Evolutionary conservation across 345 rosid species (phyloP).

Genomic region (Populus deltoides): DNA sequence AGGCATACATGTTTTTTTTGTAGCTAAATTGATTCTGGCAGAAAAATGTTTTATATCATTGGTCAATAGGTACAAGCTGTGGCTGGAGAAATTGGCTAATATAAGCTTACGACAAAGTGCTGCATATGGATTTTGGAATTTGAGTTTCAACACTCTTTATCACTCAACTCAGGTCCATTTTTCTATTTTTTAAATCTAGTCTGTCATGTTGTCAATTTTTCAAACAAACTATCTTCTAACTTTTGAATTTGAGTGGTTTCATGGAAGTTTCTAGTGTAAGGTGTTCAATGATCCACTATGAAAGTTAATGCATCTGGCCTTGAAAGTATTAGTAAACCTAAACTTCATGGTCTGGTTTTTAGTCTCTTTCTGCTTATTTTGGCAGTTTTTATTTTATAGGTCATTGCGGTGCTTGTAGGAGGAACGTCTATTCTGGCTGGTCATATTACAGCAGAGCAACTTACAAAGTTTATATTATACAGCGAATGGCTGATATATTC

Average conservation of each 20-base stretch:
- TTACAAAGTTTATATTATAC: constrained; percentile 86
- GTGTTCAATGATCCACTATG: not conserved
- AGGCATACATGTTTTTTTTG: constrained; percentile 1
- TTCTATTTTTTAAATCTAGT: not conserved
- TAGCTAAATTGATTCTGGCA: constrained; percentile 10
- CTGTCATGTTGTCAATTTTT: not conserved
- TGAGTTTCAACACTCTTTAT: constrained; percentile 83
- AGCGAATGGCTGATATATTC: constrained; percentile 97
- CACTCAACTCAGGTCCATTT: constrained; percentile 80
- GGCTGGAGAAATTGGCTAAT: constrained; percentile 78
- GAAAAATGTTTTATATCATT: constrained; percentile 16
- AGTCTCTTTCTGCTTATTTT: constrained; percentile 8
- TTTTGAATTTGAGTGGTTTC: not conserved
- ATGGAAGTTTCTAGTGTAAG: not conserved
- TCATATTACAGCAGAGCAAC: constrained; percentile 85
- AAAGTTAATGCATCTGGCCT: not conserved
- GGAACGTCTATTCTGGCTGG: constrained; percentile 86
- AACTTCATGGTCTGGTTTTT: not conserved
- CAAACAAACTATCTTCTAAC: not conserved
- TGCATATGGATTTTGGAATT: constrained; percentile 93
- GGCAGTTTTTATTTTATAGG: constrained; percentile 36
- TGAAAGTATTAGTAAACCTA: not conserved
- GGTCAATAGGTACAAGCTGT: constrained; percentile 62
- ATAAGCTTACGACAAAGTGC: constrained; percentile 93
- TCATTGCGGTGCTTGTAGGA: constrained; percentile 84